Evolutionary conservation across 2,329 filamentous ascomycete species (phyloP).

Genomic region (Talaromyces sp.): DNA sequence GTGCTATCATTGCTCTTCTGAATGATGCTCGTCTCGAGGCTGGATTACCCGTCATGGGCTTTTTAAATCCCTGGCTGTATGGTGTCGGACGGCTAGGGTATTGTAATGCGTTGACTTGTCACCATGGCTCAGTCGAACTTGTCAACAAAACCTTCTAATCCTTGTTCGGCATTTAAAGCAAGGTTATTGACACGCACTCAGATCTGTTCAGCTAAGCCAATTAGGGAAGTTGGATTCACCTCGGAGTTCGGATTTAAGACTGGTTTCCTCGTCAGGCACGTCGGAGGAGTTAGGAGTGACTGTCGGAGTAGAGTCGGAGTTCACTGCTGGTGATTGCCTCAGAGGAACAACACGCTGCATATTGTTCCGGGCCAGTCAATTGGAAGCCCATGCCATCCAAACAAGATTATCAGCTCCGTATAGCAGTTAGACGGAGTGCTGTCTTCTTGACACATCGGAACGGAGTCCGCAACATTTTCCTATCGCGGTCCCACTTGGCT

Average conservation of each 20-base stretch:
- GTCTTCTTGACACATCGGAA: no score
- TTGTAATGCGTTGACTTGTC: no score
- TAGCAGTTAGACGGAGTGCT: no score
- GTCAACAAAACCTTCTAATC: no score
- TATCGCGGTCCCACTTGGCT: not conserved
- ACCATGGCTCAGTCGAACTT: no score
- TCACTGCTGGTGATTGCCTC: no score
- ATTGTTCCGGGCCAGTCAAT: not conserved
- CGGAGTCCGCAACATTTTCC: not conserved
- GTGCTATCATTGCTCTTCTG: slow-evolving; percentile 52
- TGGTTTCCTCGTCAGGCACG: not conserved
- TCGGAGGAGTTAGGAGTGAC: no score
- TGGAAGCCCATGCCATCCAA: no score
- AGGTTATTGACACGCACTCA: not conserved
- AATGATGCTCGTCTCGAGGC: slow-evolving; percentile 56
- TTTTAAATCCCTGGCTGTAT: slow-evolving; percentile 59
- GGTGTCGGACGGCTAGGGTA: slow-evolving; percentile 29
- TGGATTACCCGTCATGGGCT: slow-evolving; percentile 43
- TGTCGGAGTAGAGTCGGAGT: no score
- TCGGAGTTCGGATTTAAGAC: slow-evolving; percentile 4
- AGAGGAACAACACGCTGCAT: no score
- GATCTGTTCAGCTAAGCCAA: not conserved
- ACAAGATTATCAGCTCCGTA: no score
- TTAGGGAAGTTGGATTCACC: not conserved
- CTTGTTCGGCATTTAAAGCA: not conserved